Evolutionary conservation across 2,329 filamentous ascomycete genomes (phyloP), one percentile per base, ranked within the genome.

Genomic region (Talaromyces sp.): DNA sequence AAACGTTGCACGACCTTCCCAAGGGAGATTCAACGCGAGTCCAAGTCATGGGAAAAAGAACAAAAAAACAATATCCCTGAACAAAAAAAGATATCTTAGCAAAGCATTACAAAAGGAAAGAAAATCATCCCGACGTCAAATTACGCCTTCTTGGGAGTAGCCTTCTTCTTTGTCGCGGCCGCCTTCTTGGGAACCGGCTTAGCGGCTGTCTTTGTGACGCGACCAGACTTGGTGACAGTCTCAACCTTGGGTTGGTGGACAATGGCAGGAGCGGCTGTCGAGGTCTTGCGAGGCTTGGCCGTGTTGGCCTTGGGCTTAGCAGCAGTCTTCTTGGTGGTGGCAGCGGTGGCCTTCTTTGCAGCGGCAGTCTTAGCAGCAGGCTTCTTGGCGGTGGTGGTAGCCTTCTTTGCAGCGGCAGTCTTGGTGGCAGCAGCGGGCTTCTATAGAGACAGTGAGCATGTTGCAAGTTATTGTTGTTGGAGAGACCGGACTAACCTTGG

Each of bases 161-260:
- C 70, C 69, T 79, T 79, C 73, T 79, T 80, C 53, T 78, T 80
- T 10, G 73, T 62, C 12, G 76, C 65, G 8, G 71, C 66, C 33
- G 71, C 66, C 33, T 76, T 74, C 71, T 81, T 82, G 72, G 80
- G 82, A 66, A 78, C 71, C 5, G 82, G 73, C 64, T 76, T 75
- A 2, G 75, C 67, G 12, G 75, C 72, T 36, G 79, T 75, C 57
- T 82, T 75, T 56, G 82, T 81, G 70, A 96, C 89, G 68, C 92
- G 89, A 56, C 92, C 91, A 59, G 90, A 88, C 86, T 95, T 95
- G 76, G 91, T 93, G 86, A 91, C 93, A 75, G 84, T 85, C 58
- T 92, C 79, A 56, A 89, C 83, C 71, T 87, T 87, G 65, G 87
- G 82, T 78, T 89, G 87, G 68, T 91, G 87, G 61, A 87, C 83